phyloP scores from a whole-genome alignment of 139 green algal genomes.

The Chlorella vulgaris region DNA sequence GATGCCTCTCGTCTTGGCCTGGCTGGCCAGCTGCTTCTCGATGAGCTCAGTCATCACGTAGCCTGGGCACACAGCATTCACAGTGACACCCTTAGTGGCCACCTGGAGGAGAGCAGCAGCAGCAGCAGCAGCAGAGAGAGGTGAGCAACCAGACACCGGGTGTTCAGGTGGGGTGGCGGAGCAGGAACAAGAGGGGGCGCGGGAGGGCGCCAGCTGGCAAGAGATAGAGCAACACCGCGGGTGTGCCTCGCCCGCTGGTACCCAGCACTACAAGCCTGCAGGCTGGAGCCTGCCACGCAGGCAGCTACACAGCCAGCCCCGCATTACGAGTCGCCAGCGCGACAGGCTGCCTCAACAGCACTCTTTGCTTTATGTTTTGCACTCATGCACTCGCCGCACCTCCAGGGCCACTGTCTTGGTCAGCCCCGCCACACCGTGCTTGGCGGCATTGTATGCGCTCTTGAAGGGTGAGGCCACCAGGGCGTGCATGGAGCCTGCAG shows the following conservation, averaged over 20 bases:
- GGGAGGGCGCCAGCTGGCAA: no score
- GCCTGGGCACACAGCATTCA: conserved; percentile 39
- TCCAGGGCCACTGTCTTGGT: conserved; percentile 88
- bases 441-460: conserved; percentile 90
- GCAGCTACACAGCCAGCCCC: no score
- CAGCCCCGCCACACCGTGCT: conserved; percentile 86
- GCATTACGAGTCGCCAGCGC: not conserved
- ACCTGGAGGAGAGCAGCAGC: conserved; percentile 44
- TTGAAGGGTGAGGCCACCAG: conserved; percentile 90
- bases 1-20: conserved; percentile 73
- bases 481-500: conserved; percentile 76
- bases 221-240: no score
- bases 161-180: not conserved
- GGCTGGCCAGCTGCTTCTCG: conserved; percentile 74
- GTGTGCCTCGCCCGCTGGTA: no score
- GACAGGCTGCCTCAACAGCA: not conserved
- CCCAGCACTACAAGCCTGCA: no score
- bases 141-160: not conserved
- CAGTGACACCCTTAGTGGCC: conserved; percentile 59
- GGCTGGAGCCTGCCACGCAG: no score
- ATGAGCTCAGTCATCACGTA: conserved; percentile 74
- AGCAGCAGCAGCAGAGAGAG: not conserved
- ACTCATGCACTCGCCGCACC: not conserved
- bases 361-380: no score
- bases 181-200: not conserved